These are phyloP conservation scores for Mucor racemosus DNA, from an alignment of 371 early-diverging fungal species.

Conservation along the genomic window DNA sequence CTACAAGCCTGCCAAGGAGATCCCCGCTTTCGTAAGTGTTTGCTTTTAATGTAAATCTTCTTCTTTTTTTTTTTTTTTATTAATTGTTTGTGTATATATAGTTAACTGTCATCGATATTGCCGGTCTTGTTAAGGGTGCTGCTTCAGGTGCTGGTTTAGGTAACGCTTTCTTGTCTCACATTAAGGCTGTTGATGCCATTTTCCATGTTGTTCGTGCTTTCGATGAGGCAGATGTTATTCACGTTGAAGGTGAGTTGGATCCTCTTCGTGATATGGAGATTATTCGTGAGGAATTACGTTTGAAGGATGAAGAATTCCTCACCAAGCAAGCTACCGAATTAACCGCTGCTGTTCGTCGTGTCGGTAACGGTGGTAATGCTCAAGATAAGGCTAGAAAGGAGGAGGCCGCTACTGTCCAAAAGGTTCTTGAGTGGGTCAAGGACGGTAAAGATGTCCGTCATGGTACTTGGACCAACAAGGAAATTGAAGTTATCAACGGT, in stretches of 20 bases:
- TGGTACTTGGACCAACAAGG: constrained; percentile 89
- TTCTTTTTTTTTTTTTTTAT: no score
- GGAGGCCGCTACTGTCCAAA: constrained; percentile 77
- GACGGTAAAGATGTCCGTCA: constrained; percentile 86
- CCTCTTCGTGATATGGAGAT: constrained; percentile 96
- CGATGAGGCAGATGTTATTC: constrained; percentile 88
- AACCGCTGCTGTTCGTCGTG: constrained; percentile 59
- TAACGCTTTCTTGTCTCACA: constrained; percentile 97
- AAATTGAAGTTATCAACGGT: constrained; percentile 91
- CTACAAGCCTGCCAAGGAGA: constrained; percentile 71
- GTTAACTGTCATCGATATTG: constrained; percentile 98
- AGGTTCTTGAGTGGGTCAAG: constrained; percentile 77
- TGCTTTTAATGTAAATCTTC: no score
- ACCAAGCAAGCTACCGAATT: constrained; percentile 69
- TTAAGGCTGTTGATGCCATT: constrained; percentile 97
- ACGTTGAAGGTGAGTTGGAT: constrained; percentile 96
- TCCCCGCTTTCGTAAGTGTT: constrained; percentile 70
- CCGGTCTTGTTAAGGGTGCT: constrained; percentile 98
- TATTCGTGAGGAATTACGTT: constrained; percentile 95
- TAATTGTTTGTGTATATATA: background rate
- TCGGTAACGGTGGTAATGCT: constrained; percentile 80
- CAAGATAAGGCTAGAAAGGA: constrained; percentile 92
- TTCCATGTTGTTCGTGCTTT: constrained; percentile 97
- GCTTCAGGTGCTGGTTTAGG: constrained; percentile 94
- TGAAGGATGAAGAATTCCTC: constrained; percentile 94